phyloP scores from a whole-genome alignment of 768 basidiomycete species.

The Asterophora parasitica region DNA sequence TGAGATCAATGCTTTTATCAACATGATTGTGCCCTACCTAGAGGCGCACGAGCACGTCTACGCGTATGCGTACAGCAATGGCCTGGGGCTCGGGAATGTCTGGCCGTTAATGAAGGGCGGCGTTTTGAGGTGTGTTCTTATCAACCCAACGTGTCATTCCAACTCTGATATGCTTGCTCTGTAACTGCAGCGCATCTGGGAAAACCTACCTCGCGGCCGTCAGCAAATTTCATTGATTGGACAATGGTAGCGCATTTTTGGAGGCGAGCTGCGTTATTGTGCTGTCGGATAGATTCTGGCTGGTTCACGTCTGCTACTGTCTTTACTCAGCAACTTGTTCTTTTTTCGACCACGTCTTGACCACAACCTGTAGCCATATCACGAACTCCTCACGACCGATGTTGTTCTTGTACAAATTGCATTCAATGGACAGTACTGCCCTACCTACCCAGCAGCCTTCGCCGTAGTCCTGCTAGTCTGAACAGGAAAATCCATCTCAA shows the following conservation, averaged over 20 bases:
- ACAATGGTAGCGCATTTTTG: background rate
- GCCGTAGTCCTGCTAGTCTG: background rate
- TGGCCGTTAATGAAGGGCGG: conserved; percentile 39
- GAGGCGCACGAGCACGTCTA: conserved; percentile 31
- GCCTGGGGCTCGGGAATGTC: conserved; percentile 38
- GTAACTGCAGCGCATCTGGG: conserved; percentile 31
- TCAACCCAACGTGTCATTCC: background rate
- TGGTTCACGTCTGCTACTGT: background rate
- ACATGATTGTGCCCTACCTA: conserved; percentile 34
- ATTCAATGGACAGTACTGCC: background rate
- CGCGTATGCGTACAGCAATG: conserved; percentile 46
- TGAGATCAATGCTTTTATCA: conserved; percentile 39
- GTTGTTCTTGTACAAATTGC: too few relatives aligned
- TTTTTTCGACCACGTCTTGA: too few relatives aligned
- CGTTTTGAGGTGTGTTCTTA: conserved; percentile 29
- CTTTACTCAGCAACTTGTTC: background rate
- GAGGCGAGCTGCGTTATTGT: background rate
- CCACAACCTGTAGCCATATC: background rate
- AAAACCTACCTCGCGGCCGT: conserved; percentile 36
- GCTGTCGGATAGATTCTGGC: background rate
- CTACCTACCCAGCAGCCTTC: background rate
- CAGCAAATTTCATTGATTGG: conserved; percentile 30
- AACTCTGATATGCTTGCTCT: background rate
- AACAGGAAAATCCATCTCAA: background rate
- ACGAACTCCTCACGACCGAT: background rate